Evolutionary conservation across 2,329 filamentous ascomycete genomes (phyloP).

Genomic region (Colletotrichum spaethianum): DNA sequence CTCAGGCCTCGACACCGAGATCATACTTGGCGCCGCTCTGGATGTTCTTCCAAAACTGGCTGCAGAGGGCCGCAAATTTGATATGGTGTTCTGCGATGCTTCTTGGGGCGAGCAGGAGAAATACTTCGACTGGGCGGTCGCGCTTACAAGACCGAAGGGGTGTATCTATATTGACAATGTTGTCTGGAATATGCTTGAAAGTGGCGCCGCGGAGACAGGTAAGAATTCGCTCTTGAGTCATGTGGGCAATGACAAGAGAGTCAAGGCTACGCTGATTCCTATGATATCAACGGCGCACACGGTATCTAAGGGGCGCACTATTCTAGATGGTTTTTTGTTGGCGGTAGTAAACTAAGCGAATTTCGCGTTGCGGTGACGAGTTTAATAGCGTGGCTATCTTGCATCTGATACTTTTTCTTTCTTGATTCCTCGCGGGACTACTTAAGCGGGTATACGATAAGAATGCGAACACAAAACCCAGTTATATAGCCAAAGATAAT

Average conservation of each 20-base stretch:
- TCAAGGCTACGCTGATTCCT: constrained; percentile 46
- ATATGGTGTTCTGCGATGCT: constrained; percentile 68
- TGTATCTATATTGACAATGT: constrained; percentile 67
- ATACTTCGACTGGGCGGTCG: constrained; percentile 62
- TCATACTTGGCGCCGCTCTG: constrained; percentile 60
- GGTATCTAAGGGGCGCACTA: neutral
- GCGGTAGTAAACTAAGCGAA: neutral
- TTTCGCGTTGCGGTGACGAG: too few relatives aligned
- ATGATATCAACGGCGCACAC: constrained; percentile 29
- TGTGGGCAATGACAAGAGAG: constrained; percentile 45
- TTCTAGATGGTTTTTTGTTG: constrained; percentile 7
- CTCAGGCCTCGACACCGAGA: constrained; percentile 58
- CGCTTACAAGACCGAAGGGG: constrained; percentile 56
- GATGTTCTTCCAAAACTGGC: constrained; percentile 56
- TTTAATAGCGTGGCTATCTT: neutral
- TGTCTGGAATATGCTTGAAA: constrained; percentile 50
- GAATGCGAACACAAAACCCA: neutral
- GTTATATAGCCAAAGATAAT: neutral
- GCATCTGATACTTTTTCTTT: neutral
- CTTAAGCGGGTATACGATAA: too few relatives aligned
- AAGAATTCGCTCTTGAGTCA: constrained; percentile 44
- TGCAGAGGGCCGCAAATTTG: constrained; percentile 59
- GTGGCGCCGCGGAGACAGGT: neutral
- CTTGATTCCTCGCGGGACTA: too few relatives aligned
- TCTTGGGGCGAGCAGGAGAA: constrained; percentile 64